Evolutionary conservation across 2,329 filamentous ascomycete species (phyloP), one percentile per base, ranked within the genome.

Genomic region (Pseudogymnoascus sp.): DNA sequence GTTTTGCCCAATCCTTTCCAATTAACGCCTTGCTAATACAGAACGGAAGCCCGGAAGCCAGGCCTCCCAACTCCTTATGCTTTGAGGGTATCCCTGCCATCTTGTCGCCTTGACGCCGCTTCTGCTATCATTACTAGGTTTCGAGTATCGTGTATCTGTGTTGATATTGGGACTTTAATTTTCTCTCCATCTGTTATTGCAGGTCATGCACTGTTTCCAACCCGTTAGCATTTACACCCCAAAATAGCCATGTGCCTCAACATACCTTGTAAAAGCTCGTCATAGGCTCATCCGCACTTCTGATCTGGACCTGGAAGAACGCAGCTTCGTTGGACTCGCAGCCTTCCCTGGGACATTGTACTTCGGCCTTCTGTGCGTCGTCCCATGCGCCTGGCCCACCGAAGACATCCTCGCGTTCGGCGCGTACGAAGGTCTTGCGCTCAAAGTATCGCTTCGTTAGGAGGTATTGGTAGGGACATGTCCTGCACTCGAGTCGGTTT

Each of bases 241-340:
- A n/a, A 7, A 58, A 10, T 59, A 14, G 19, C 49, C 29, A n/a
- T 37, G 23, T 67, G 73, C 49, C 16, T 38, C 35, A 41, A 68
- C 77, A 62, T 71, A 91, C 89, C 84, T 92, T 94, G 78, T 88
- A 95, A 77, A 97, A 97, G 65, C 87, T 93, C 68, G 94, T 99
- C 90, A 96, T 97, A 65, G 94, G 94, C 81, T 99, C 94, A 78
- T 99, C 94, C 61, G 94, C 94, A 80, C 91, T 96, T 69, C 94
- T 87, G 77, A 97, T 97, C 82, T 99, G 94, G 69, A 97, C 86
- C 80, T 96, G 91, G 80, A 92, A 96, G 79, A 93, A 97, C 66
- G 92, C 95, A 3, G 94, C 94, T 78, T 91, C 86, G 65, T 85
- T 82, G 66, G 91, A 91, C 71, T 90, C 82, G 79, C 94, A 99